phyloP scores from a whole-genome alignment of 352 stramenopile species.

The Globisporangium camurandrum region DNA sequence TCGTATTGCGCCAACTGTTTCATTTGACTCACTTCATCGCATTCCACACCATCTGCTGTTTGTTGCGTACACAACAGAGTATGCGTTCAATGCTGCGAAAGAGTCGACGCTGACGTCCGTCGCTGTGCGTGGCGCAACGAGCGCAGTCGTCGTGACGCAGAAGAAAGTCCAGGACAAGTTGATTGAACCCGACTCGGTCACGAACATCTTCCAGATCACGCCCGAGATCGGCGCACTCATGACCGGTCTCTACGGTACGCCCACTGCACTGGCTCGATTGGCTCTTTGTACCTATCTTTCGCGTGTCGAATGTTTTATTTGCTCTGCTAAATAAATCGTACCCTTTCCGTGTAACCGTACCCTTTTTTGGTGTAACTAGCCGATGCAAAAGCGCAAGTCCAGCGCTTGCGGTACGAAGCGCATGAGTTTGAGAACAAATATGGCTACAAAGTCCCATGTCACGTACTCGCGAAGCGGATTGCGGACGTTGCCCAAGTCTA shows the following conservation, averaged over 20 bases:
- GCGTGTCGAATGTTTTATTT: too few relatives aligned
- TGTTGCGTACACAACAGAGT: constrained; percentile 67
- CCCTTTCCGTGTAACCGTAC: too few relatives aligned
- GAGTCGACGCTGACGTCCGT: constrained; percentile 93
- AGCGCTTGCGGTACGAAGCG: constrained; percentile 95
- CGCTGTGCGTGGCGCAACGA: constrained; percentile 92
- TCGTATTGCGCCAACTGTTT: too few relatives aligned
- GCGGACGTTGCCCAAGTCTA: constrained; percentile 96
- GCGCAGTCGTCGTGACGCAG: constrained; percentile 95
- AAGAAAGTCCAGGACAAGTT: constrained; percentile 97
- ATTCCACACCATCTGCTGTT: not conserved
- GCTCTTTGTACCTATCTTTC: too few relatives aligned
- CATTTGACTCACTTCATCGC: too few relatives aligned
- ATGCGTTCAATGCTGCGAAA: constrained; percentile 97
- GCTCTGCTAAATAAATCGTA: too few relatives aligned
- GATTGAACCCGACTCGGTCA: constrained; percentile 94
- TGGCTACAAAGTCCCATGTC: constrained; percentile 93
- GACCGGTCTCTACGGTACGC: constrained; percentile 86
- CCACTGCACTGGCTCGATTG: too few relatives aligned
- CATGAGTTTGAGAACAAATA: constrained; percentile 97
- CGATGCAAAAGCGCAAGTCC: constrained; percentile 90
- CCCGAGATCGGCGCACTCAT: constrained; percentile 94
- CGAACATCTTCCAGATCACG: constrained; percentile 95
- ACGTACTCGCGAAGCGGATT: constrained; percentile 94
- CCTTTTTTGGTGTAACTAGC: constrained; percentile 45